A percentile compares a stretch with the other conserved stretches of the same genome.
phyloP scores from a whole-genome alignment of 805 yeast genomes.

The Myxozyma geophila region DNA sequence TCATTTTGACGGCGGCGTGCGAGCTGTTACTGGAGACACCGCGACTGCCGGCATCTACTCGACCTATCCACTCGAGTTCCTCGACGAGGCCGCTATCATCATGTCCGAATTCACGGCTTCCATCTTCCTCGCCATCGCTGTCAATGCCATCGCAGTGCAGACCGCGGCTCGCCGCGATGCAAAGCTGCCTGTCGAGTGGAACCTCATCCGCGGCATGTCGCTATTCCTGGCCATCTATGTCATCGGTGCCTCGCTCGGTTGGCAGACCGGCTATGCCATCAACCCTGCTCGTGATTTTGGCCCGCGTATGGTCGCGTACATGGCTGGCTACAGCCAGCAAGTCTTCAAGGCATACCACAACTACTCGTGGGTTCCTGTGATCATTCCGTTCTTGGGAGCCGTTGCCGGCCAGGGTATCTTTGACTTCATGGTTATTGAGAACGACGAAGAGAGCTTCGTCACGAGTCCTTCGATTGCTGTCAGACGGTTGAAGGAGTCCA shows the following conservation, averaged over 20 bases:
- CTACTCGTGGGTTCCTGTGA: conserved; percentile 60
- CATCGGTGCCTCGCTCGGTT: conserved; percentile 56
- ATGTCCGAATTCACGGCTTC: conserved; percentile 55
- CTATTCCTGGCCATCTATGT: conserved; percentile 50
- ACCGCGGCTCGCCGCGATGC: conserved; percentile 17
- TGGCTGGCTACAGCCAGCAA: conserved; percentile 54
- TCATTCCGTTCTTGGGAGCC: conserved; percentile 57
- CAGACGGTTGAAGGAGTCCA: not conserved
- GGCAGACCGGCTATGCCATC: conserved; percentile 60
- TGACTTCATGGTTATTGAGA: conserved; percentile 51
- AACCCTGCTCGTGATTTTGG: conserved; percentile 62
- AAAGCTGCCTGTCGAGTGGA: conserved; percentile 30
- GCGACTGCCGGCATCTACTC: conserved; percentile 54
- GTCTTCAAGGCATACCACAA: conserved; percentile 46
- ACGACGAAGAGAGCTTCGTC: conserved; percentile 32
- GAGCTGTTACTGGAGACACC: conserved; percentile 44
- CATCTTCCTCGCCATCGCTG: conserved; percentile 52
- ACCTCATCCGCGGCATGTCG: conserved; percentile 49
- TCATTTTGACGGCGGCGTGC: conserved; percentile 46
- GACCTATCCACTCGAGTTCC: conserved; percentile 51
- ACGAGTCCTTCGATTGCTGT: conserved; percentile 23
- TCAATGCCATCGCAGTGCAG: conserved; percentile 49
- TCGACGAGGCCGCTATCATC: conserved; percentile 53
- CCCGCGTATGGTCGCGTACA: conserved; percentile 56
- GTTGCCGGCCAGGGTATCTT: conserved; percentile 56